Evolutionary conservation across 192 early-diverging fungal species (phyloP), one percentile per base, ranked within the genome.

Genomic region (Lunasporangiospora selenospora): DNA sequence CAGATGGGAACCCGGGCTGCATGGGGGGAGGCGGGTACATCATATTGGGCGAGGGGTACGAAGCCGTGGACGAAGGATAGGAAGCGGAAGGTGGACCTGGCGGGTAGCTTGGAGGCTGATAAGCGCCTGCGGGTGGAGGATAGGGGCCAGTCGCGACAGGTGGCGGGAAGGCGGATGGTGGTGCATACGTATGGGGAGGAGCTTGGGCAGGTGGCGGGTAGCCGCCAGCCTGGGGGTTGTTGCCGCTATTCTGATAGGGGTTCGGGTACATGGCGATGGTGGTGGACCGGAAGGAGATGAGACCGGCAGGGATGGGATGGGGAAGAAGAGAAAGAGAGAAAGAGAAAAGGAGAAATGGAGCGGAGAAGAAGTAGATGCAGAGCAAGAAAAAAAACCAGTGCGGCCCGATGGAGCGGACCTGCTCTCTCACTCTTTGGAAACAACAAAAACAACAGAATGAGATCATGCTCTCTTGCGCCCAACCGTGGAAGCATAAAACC

Each of bases 231-330:
- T 42, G 36, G 5, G 66, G 37, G 37, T 66, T 37, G 30, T 57
- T 21, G 52, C n/a, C n/a, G n/a, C n/a, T n/a, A n/a, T 59, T 59
- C 27, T 48, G 56, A 51, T 71, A 71, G 5, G 67, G 67, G 37
- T 70, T 70, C 58, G 67, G 58, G 53, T 70, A 71, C 67, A 44
- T n/a, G 46, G 38, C 21, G 10, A 26, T 30, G 39, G 29, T 18
- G 33, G 50, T 12, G 29, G 33, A 29, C 11, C 21, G 19, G 44
- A 2, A 30, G 29, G 21, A 40, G 9, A 40, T 33, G 9, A 18
- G 19, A 6, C 1, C 10, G 2, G 23, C 6, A 21, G 29, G 44
- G 19, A 23, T 30, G 27, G 32, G 45, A 49, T 32, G 27, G 36
- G 24, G 43, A 23, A 30, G 33, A 29, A 13, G 27, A 26, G 32